A percentile compares a stretch with the other conserved stretches of the same genome.
phyloP scores from a whole-genome alignment of 1,284 basidiomycete species.

The Chondrostereum purpureum region DNA sequence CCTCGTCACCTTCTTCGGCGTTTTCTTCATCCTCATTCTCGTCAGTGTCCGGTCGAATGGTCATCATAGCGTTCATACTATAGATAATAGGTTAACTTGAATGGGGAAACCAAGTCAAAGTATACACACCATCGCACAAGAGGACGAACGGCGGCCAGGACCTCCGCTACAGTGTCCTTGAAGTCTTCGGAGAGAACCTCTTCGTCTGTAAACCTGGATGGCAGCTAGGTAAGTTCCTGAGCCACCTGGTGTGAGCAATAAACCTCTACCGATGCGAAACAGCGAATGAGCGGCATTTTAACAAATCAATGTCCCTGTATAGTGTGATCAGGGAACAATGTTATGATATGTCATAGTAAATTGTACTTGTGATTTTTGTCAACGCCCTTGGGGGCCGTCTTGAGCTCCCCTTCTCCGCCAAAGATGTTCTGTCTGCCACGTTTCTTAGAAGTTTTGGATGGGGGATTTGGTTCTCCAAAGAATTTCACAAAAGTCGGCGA shows the following conservation, averaged over 20 bases:
- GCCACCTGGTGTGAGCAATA: not conserved
- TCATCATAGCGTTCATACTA: conserved; percentile 60
- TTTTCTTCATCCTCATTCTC: conserved; percentile 22
- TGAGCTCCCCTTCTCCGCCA: conserved; percentile 76
- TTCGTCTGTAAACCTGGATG: conserved; percentile 64
- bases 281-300: conserved; percentile 77
- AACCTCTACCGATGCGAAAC: conserved; percentile 58
- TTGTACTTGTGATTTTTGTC: conserved; percentile 69
- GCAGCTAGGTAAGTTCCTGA: not conserved
- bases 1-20: conserved; percentile 14
- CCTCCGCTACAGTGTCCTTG: conserved; percentile 50
- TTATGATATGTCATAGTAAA: conserved; percentile 1
- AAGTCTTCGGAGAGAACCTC: conserved; percentile 63
- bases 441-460: conserved; percentile 58
- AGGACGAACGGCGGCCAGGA: conserved; percentile 57
- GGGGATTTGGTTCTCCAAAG: conserved; percentile 66
- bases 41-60: conserved; percentile 18
- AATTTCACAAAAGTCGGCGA: conserved; percentile 59
- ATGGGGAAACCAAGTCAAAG: too few relatives aligned
- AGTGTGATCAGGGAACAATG: not conserved
- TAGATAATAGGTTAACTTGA: too few relatives aligned
- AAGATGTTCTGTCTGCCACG: conserved; percentile 69
- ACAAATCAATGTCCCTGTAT: conserved; percentile 74
- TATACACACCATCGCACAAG: conserved; percentile 77
- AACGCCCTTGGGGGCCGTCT: conserved; percentile 84